A percentile compares a stretch with the other conserved stretches of the same genome.
Conservation (phyloP, 352 stramenopile genomes). For the Thraustotheca clavata region DNA sequence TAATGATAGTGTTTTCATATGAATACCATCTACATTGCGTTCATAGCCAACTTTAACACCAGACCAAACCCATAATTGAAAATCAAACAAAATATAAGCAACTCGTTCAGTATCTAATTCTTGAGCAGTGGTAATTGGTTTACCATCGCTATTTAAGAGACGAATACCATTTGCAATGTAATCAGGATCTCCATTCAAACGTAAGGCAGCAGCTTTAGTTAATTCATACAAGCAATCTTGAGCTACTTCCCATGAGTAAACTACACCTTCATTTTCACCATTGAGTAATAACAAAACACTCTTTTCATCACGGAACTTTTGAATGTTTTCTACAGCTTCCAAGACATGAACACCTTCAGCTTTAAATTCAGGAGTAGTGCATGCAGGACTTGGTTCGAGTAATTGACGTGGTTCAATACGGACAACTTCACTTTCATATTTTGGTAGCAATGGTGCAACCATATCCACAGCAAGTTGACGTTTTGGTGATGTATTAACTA, state of each 20-base stretch:
- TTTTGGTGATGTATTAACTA: not conserved
- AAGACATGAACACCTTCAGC: constrained; percentile 32
- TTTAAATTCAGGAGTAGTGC: constrained; percentile 24
- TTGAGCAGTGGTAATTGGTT: constrained; percentile 6
- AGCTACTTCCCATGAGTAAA: constrained; percentile 1
- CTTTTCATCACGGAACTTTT: not conserved
- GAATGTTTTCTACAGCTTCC: constrained; percentile 25
- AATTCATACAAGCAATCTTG: constrained; percentile 14
- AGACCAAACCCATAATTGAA: constrained; percentile 22
- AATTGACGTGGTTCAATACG: constrained; percentile 38
- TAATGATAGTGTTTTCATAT: constrained; percentile 18
- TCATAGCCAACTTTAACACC: constrained; percentile 16
- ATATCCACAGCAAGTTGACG: not conserved
- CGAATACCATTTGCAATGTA: constrained; percentile 20
- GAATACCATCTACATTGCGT: constrained; percentile 8
- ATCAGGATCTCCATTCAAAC: constrained; percentile 1
- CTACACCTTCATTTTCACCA: constrained; percentile 17
- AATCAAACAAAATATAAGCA: constrained; percentile 20
- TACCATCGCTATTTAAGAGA: constrained; percentile 11
- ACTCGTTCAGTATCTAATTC: constrained; percentile 18
- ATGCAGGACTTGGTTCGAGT: constrained; percentile 24
- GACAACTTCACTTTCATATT: constrained; percentile 51
- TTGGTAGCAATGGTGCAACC: constrained; percentile 22
- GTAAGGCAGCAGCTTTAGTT: not conserved
- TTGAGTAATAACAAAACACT: constrained; percentile 16